A percentile compares a stretch with the other conserved stretches of the same genome.
Conservation (phyloP, 441 rosid genomes). For the Euphorbia corollata region DNA sequence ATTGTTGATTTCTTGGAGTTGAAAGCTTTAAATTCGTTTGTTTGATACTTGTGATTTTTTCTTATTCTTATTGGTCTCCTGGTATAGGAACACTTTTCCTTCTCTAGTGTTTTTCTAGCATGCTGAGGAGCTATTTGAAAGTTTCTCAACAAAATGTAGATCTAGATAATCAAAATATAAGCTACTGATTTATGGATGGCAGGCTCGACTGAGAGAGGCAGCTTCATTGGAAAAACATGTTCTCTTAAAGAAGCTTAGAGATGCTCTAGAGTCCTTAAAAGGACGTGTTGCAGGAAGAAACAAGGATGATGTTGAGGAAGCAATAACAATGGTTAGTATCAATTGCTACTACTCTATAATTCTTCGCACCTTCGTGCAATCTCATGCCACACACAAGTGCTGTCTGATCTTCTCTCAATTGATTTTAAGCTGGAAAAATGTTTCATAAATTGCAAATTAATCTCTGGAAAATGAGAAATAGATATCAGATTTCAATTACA, state of each 20-base stretch:
- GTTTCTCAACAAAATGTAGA: constrained; percentile 2
- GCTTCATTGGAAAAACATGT: constrained; percentile 95
- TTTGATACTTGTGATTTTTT: constrained; percentile 1
- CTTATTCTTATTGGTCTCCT: neutral
- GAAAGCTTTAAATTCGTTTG: neutral
- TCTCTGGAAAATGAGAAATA: neutral
- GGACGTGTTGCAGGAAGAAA: constrained; percentile 88
- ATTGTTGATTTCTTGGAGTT: constrained; percentile 6
- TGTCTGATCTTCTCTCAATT: neutral
- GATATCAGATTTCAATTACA: neutral
- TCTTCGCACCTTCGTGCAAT: neutral
- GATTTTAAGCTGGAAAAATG: neutral
- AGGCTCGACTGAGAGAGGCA: constrained; percentile 85
- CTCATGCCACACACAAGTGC: neutral
- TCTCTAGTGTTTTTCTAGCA: neutral
- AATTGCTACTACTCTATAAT: constrained; percentile 3
- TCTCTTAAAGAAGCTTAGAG: constrained; percentile 92
- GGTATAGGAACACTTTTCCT: neutral
- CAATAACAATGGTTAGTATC: constrained; percentile 72
- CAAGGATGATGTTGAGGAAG: constrained; percentile 94
- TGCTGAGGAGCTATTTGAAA: neutral
- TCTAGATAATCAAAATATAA: constrained; percentile 9
- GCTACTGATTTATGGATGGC: constrained; percentile 25
- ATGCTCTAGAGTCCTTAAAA: constrained; percentile 75
- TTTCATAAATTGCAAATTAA: neutral